phyloP scores from a whole-genome alignment of 306 rosid species.

The Alnus rubra region DNA sequence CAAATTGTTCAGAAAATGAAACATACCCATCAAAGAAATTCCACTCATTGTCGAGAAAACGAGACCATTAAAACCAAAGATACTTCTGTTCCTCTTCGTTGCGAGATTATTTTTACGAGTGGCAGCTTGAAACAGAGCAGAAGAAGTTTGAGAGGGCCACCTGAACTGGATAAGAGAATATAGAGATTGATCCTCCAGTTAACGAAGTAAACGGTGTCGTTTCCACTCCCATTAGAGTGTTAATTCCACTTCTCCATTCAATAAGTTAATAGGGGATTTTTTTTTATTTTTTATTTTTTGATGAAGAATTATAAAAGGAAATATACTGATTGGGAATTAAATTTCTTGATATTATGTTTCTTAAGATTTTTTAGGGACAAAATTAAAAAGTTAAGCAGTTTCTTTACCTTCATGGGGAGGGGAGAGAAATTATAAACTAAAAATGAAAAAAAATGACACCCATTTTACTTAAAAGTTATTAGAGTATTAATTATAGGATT shows the following conservation, averaged over 20 bases:
- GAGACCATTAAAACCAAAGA: neutral
- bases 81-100: neutral
- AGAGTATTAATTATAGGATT: too few species aligned
- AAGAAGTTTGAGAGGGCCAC: neutral
- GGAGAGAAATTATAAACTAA: too few species aligned
- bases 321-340: too few species aligned
- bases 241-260: neutral
- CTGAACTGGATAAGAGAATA: neutral
- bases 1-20: neutral
- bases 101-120: neutral
- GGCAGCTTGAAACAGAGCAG: neutral
- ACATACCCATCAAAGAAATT: conserved; percentile 6
- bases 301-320: too few species aligned
- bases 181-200: neutral
- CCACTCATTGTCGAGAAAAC: neutral
- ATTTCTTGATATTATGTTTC: neutral
- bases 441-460: too few species aligned
- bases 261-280: neutral
- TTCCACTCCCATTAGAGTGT: neutral
- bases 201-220: neutral
- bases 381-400: too few species aligned
- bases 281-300: too few species aligned
- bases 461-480: too few species aligned
- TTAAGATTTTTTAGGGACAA: too few species aligned
- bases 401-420: neutral